A percentile compares a stretch with the other conserved stretches of the same genome.
These are phyloP conservation scores for Ganoderma lingzhi DNA, from an alignment of 1,284 basidiomycete genomes.

Conservation along the genomic window DNA sequence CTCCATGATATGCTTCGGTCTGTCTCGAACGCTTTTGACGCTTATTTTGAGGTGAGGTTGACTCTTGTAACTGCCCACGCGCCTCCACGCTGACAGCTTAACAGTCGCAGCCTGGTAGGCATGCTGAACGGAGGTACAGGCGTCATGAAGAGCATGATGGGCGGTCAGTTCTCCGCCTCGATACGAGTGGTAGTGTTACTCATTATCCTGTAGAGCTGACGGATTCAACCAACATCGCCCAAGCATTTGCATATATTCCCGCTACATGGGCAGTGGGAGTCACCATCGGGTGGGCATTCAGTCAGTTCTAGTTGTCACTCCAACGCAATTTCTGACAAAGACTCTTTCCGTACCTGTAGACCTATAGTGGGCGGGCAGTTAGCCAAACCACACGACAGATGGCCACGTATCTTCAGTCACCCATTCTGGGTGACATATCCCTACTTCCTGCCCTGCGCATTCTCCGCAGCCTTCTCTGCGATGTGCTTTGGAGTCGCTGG, in stretches of 20 bases:
- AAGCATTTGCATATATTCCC: conserved; percentile 56
- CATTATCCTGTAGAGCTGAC: conserved; percentile 48
- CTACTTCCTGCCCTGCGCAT: conserved; percentile 62
- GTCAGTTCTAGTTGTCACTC: neutral
- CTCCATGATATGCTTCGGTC: conserved; percentile 63
- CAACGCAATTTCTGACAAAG: neutral
- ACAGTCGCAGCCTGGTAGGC: conserved; percentile 58
- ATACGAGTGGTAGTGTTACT: neutral
- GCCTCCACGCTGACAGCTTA: neutral
- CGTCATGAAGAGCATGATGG: conserved; percentile 59
- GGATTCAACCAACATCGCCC: conserved; percentile 59
- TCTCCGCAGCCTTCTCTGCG: conserved; percentile 47
- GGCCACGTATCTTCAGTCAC: conserved; percentile 51
- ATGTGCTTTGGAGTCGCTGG: conserved; percentile 47
- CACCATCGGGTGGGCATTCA: conserved; percentile 50
- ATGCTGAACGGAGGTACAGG: conserved; percentile 62
- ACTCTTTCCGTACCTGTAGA: conserved; percentile 35
- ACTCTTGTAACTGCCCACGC: conserved; percentile 16
- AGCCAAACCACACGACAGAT: conserved; percentile 54
- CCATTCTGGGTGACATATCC: conserved; percentile 60
- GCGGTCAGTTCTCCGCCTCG: conserved; percentile 29
- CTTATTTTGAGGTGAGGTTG: conserved; percentile 44
- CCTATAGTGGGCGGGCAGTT: conserved; percentile 59
- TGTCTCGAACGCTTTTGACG: conserved; percentile 53
- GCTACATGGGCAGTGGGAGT: conserved; percentile 55